Percentiles rank a stretch among this genome's conserved stretches.
Evolutionary conservation across 352 stramenopile species (phyloP).

Genomic region (Peronosclerospora sorghi): DNA sequence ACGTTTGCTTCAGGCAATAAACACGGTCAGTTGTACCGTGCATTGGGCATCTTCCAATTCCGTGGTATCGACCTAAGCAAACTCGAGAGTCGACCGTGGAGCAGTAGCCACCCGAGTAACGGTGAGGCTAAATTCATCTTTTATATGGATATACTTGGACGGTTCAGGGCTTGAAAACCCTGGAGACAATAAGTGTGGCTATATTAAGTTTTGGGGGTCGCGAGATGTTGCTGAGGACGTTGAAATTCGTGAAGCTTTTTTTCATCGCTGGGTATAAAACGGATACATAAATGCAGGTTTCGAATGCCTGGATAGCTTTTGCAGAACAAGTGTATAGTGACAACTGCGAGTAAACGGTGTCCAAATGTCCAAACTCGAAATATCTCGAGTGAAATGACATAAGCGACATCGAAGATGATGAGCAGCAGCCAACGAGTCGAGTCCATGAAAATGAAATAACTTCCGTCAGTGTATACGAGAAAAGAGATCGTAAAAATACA

Average conservation of each 20-base stretch:
- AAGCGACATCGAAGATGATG: conserved; percentile 35
- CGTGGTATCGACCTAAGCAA: conserved; percentile 58
- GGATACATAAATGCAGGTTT: conserved; percentile 18
- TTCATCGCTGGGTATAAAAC: conserved; percentile 29
- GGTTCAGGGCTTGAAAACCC: too few species aligned
- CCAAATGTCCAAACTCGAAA: too few species aligned
- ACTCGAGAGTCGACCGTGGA: conserved; percentile 62
- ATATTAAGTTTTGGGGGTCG: too few species aligned
- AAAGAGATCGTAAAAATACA: conserved; percentile 43
- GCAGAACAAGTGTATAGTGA: conserved; percentile 49
- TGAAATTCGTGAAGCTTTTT: conserved; percentile 41
- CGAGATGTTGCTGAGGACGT: conserved; percentile 26
- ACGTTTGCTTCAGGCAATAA: conserved; percentile 55
- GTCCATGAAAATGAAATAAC: conserved; percentile 56
- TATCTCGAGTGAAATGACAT: conserved; percentile 7
- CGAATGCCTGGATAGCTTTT: conserved; percentile 29
- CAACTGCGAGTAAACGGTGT: too few species aligned
- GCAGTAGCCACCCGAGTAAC: conserved; percentile 16
- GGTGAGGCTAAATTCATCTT: conserved; percentile 69
- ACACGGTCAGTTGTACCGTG: conserved; percentile 51
- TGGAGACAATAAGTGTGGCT: too few species aligned
- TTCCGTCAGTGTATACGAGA: conserved; percentile 21
- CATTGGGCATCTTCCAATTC: conserved; percentile 47
- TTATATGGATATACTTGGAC: conserved; percentile 59
- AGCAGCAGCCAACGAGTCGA: conserved; percentile 63